Conservation (phyloP, 805 yeast species). For the Saccharomycopsis sp. region DNA sequence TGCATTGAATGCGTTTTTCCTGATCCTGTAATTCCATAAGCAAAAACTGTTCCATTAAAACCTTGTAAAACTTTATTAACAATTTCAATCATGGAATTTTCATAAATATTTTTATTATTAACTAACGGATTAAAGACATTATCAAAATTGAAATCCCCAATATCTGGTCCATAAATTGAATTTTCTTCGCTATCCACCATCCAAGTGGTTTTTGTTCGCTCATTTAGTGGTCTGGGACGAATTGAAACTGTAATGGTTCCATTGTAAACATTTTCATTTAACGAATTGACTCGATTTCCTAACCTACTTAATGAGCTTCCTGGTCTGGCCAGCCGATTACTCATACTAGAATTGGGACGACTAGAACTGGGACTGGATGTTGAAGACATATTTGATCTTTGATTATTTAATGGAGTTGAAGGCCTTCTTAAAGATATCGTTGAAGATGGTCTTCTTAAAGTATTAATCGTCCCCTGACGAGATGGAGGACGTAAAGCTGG, state of each 20-base stretch:
- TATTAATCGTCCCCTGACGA: background rate
- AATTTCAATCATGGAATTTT: slow-evolving; percentile 39
- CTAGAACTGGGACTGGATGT: slow-evolving; percentile 20
- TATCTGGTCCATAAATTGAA: slow-evolving; percentile 23
- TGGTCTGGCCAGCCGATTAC: slow-evolving; percentile 9
- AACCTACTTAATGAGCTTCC: slow-evolving; percentile 15
- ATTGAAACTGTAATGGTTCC: slow-evolving; percentile 72
- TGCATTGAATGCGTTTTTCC: slow-evolving; percentile 88
- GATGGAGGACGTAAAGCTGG: slow-evolving; percentile 1
- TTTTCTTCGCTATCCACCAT: slow-evolving; percentile 29
- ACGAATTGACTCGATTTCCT: slow-evolving; percentile 2
- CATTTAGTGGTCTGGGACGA: slow-evolving; percentile 54
- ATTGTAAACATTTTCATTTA: slow-evolving; percentile 32
- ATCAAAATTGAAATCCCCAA: slow-evolving; percentile 53
- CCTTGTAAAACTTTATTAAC: slow-evolving; percentile 55
- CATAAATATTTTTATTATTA: slow-evolving; percentile 53
- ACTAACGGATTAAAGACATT: slow-evolving; percentile 49
- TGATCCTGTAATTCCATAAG: slow-evolving; percentile 92
- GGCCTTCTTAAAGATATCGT: slow-evolving; percentile 16
- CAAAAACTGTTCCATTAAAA: slow-evolving; percentile 81
- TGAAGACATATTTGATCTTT: slow-evolving; percentile 4
- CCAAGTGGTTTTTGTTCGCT: slow-evolving; percentile 18
- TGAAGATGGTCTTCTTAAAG: slow-evolving; percentile 13
- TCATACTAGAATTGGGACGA: slow-evolving; percentile 18
- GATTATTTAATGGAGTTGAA: slow-evolving; percentile 9